These are phyloP conservation scores for Fusarium chaquense DNA, from an alignment of 2,329 filamentous ascomycete species.

Conservation along the genomic window DNA sequence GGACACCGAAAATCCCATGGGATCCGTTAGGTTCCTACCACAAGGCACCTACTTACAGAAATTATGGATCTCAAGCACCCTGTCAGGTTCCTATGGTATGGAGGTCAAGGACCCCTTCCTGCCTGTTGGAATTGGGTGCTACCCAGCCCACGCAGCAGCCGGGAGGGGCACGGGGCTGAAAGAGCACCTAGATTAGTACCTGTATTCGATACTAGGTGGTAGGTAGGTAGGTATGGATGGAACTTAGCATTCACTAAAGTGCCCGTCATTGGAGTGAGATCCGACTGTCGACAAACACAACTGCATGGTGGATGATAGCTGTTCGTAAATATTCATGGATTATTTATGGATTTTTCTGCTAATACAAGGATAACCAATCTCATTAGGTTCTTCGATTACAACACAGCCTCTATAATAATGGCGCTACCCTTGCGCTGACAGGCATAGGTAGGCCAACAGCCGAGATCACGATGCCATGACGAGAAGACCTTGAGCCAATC, in stretches of 20 bases:
- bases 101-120: background rate
- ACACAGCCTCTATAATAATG: conserved; percentile 19
- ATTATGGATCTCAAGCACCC: background rate
- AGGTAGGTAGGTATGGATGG: no score
- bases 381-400: background rate
- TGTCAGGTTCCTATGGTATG: background rate
- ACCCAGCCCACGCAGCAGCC: background rate
- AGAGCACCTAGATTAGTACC: background rate
- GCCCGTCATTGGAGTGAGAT: conserved; percentile 2
- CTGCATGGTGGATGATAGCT: background rate
- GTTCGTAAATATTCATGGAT: background rate
- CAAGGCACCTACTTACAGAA: no score
- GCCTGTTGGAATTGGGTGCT: conserved; percentile 1
- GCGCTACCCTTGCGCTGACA: conserved; percentile 1
- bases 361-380: conserved; percentile 1
- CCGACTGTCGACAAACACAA: background rate
- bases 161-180: background rate
- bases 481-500: background rate
- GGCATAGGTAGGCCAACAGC: background rate
- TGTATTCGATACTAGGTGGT: background rate
- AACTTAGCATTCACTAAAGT: background rate
- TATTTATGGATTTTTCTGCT: background rate
- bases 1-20: background rate
- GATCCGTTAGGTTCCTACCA: no score
- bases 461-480: background rate